A percentile compares a stretch with the other conserved stretches of the same genome.
These are phyloP conservation scores for Amphibolis antarctica DNA, from an alignment of 106 monocot species.

Conservation along the genomic window DNA sequence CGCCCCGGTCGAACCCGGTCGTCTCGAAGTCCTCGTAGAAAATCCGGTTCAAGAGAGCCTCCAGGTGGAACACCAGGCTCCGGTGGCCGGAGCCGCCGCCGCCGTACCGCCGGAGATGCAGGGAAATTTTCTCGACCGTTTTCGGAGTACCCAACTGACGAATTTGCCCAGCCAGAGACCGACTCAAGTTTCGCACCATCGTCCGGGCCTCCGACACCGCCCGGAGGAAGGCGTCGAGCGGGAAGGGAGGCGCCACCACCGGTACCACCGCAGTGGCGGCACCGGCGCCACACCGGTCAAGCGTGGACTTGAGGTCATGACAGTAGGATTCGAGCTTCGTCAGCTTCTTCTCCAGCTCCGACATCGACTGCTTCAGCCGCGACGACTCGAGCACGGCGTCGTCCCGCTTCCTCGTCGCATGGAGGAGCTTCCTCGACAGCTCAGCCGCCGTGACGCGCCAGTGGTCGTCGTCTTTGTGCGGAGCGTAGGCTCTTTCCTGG, in stretches of 20 bases:
- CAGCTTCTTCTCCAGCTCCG: slow-evolving; percentile 76
- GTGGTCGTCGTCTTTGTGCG: slow-evolving; percentile 37
- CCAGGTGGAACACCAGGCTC: slow-evolving; percentile 30
- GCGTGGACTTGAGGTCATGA: slow-evolving; percentile 23
- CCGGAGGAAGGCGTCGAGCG: slow-evolving; percentile 38
- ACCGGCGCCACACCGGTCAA: not conserved
- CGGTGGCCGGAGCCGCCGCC: slow-evolving; percentile 1
- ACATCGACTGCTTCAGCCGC: slow-evolving; percentile 38
- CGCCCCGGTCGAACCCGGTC: slow-evolving; percentile 11
- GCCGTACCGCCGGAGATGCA: slow-evolving; percentile 18
- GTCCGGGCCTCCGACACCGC: slow-evolving; percentile 41
- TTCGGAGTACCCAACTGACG: slow-evolving; percentile 9
- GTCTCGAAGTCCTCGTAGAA: slow-evolving; percentile 64
- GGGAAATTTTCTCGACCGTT: slow-evolving; percentile 14
- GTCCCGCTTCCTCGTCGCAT: slow-evolving; percentile 57
- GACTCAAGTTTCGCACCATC: slow-evolving; percentile 43
- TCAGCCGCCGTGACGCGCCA: slow-evolving; percentile 56
- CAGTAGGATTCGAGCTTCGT: slow-evolving; percentile 38
- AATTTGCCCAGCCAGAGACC: slow-evolving; percentile 30
- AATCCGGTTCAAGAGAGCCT: slow-evolving; percentile 53
- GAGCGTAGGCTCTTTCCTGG: slow-evolving; percentile 26
- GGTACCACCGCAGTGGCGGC: not conserved
- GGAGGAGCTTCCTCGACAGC: slow-evolving; percentile 63
- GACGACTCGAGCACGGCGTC: slow-evolving; percentile 55
- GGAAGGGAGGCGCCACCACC: slow-evolving; percentile 6